phyloP scores from a whole-genome alignment of 495 filamentous ascomycete species.

The Aspergillus egyptiacus region DNA sequence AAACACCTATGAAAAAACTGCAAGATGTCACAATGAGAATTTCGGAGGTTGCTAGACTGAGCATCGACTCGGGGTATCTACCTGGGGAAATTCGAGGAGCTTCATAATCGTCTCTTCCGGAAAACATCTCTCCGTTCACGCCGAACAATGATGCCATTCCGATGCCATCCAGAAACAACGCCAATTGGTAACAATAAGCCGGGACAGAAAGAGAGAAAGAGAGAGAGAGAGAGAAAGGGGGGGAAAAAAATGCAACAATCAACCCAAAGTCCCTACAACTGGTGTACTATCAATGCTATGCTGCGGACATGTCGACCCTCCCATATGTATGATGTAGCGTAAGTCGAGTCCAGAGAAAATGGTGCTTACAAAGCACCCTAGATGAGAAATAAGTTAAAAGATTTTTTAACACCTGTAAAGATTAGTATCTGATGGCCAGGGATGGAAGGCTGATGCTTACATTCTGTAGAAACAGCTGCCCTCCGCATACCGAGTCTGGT shows the following conservation, averaged over 20 bases:
- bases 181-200: constrained; percentile 17
- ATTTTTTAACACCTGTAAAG: constrained; percentile 42
- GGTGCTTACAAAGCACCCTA: constrained; percentile 6
- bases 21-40: constrained; percentile 26
- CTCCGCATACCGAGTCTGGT: constrained; percentile 58
- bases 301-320: constrained; percentile 20
- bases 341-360: constrained; percentile 14
- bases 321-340: constrained; percentile 10
- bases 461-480: constrained; percentile 84
- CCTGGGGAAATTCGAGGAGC: constrained; percentile 46
- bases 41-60: constrained; percentile 43
- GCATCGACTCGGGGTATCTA: constrained; percentile 52
- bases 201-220: constrained; percentile 14
- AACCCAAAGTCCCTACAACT: constrained; percentile 19
- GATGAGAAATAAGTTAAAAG: constrained; percentile 18
- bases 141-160: constrained; percentile 43
- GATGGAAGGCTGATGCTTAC: constrained; percentile 40
- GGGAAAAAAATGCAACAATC: constrained; percentile 18
- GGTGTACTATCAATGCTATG: constrained; percentile 29
- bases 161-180: constrained; percentile 39
- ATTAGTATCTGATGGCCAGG: constrained; percentile 21
- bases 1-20: neutral
- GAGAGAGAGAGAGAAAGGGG: constrained; percentile 16
- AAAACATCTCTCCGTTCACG: constrained; percentile 44
- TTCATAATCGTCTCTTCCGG: constrained; percentile 32